phyloP scores from a whole-genome alignment of 345 rosid species.

The Ailanthus altissimus region DNA sequence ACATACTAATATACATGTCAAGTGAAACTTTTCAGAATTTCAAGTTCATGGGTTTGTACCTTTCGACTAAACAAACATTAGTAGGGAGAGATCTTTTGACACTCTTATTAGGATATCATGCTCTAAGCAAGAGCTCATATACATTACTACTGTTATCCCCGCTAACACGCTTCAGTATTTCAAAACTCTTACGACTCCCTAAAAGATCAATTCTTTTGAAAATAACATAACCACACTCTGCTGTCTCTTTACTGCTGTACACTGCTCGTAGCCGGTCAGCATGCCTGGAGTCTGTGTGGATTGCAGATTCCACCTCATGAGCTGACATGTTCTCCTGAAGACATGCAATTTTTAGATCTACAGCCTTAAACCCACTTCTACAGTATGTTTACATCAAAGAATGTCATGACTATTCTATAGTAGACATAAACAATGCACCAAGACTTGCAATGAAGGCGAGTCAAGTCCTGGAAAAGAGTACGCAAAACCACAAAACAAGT shows the following conservation, averaged over 20 bases:
- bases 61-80: neutral
- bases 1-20: neutral
- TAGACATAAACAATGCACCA: too few relatives aligned
- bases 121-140: constrained; percentile 79
- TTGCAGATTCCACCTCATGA: constrained; percentile 67
- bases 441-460: neutral
- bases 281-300: constrained; percentile 86
- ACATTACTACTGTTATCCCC: constrained; percentile 82
- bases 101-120: constrained; percentile 29
- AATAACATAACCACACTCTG: constrained; percentile 39
- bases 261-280: constrained; percentile 74
- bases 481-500: neutral
- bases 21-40: neutral
- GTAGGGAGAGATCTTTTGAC: neutral
- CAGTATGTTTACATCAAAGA: neutral
- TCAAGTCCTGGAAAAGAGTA: neutral
- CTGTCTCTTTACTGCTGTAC: constrained; percentile 59
- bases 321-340: constrained; percentile 69
- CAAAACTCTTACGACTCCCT: constrained; percentile 75
- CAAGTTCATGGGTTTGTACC: neutral
- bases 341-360: too few relatives aligned
- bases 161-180: constrained; percentile 75
- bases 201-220: constrained; percentile 76
- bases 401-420: neutral
- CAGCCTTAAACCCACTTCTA: too few relatives aligned